Conservation (phyloP, 257 asterid species). For the Craterostigma plantagineum region DNA sequence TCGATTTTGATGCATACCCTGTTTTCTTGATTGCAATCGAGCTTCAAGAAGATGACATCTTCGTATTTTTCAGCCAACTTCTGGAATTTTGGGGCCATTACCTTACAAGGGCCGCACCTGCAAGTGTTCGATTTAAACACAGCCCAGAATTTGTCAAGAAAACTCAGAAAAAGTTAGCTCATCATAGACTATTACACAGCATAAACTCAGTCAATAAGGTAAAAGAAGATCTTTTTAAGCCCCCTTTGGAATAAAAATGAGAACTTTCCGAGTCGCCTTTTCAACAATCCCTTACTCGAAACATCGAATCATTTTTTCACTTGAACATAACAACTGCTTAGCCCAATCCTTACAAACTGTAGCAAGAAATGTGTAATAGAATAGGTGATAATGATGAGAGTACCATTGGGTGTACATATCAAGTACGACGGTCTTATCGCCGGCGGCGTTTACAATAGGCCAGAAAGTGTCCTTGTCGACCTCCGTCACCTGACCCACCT, state of each 20-base stretch:
- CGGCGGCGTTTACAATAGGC: slow-evolving; percentile 65
- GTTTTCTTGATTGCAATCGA: slow-evolving; percentile 90
- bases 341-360: background rate
- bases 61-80: slow-evolving; percentile 39
- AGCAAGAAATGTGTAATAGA: background rate
- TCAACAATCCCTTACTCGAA: too few species aligned
- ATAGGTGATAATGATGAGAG: background rate
- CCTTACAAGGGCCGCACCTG: slow-evolving; percentile 98
- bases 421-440: slow-evolving; percentile 44
- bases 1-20: slow-evolving; percentile 19
- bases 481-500: slow-evolving; percentile 43
- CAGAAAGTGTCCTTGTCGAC: slow-evolving; percentile 53
- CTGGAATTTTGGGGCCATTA: slow-evolving; percentile 65
- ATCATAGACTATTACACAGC: too few species aligned
- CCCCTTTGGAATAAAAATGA: background rate
- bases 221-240: background rate
- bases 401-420: slow-evolving; percentile 82
- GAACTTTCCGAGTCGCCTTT: background rate
- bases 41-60: slow-evolving; percentile 71
- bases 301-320: background rate
- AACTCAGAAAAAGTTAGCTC: too few species aligned
- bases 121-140: too few species aligned
- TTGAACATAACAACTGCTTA: too few species aligned
- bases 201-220: background rate
- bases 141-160: too few species aligned